A percentile compares a stretch with the other conserved stretches of the same genome.
These are phyloP conservation scores for Lentinula raphanica DNA, from an alignment of 768 basidiomycete genomes.

Conservation along the genomic window DNA sequence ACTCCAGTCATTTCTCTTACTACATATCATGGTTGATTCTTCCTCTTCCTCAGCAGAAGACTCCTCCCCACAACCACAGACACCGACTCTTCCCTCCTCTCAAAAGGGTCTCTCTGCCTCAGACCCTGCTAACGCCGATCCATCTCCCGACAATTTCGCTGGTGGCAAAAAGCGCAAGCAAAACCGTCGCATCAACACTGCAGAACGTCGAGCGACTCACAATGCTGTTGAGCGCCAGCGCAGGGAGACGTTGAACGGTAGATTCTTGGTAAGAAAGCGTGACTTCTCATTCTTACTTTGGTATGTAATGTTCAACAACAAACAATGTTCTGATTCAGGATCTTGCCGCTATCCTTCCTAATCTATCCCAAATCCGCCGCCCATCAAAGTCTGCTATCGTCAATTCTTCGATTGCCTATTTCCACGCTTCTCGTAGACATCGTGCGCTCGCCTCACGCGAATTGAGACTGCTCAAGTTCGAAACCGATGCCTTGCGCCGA, in stretches of 20 bases:
- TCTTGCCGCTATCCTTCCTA: constrained; percentile 86
- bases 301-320: background rate
- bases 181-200: constrained; percentile 87
- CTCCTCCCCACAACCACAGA: background rate
- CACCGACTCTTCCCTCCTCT: constrained; percentile 30
- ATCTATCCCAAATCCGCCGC: constrained; percentile 84
- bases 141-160: constrained; percentile 14
- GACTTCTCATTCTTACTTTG: background rate
- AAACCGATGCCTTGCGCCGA: constrained; percentile 80
- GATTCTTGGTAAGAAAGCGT: constrained; percentile 64
- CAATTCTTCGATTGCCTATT: constrained; percentile 88
- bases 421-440: constrained; percentile 77
- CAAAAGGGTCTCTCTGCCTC: constrained; percentile 27
- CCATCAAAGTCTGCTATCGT: constrained; percentile 97
- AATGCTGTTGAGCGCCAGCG: constrained; percentile 95
- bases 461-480: constrained; percentile 70
- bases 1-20: background rate
- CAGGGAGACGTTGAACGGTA: constrained; percentile 86
- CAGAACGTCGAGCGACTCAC: constrained; percentile 92
- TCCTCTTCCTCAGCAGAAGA: background rate
- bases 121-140: constrained; percentile 25
- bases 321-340: constrained; percentile 57
- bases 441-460: constrained; percentile 80
- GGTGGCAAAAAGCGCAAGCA: constrained; percentile 63
- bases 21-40: background rate